Conservation (phyloP, 495 filamentous ascomycete species). For the Talaromyces nanjingensis region DNA sequence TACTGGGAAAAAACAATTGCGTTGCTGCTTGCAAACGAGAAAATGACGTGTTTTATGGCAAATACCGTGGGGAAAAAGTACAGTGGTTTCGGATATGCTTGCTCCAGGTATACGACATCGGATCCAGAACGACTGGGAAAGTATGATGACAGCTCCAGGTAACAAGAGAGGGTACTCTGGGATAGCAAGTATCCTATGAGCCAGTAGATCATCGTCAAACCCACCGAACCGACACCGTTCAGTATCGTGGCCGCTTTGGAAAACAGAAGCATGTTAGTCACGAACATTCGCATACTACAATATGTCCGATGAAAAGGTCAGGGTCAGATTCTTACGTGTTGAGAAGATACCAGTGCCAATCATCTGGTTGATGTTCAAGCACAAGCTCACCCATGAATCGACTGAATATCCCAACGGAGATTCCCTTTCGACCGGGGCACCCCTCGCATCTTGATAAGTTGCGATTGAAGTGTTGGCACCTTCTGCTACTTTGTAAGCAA, state of each 20-base stretch:
- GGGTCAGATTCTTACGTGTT: slow-evolving; percentile 38
- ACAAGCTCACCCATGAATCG: slow-evolving; percentile 46
- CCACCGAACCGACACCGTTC: slow-evolving; percentile 49
- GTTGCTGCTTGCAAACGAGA: slow-evolving; percentile 59
- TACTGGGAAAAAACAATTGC: slow-evolving; percentile 55
- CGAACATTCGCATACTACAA: neutral
- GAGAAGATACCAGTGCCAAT: slow-evolving; percentile 61
- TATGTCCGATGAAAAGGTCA: neutral
- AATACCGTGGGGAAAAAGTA: slow-evolving; percentile 57
- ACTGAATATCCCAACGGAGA: slow-evolving; percentile 58
- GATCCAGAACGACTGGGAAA: slow-evolving; percentile 60
- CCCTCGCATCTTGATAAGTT: slow-evolving; percentile 56
- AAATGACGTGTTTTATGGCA: slow-evolving; percentile 49
- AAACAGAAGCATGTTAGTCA: neutral
- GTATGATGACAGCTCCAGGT: slow-evolving; percentile 54
- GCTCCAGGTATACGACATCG: slow-evolving; percentile 61
- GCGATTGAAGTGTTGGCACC: slow-evolving; percentile 48
- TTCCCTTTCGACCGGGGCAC: slow-evolving; percentile 52
- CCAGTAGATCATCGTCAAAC: slow-evolving; percentile 56
- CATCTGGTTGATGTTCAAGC: slow-evolving; percentile 60
- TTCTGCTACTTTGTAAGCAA: slow-evolving; percentile 15
- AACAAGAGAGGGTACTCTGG: slow-evolving; percentile 41
- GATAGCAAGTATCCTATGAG: slow-evolving; percentile 49
- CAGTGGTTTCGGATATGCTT: slow-evolving; percentile 53
- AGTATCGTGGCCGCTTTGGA: slow-evolving; percentile 47